Evolutionary conservation across 1,284 basidiomycete genomes (phyloP), one percentile per base, ranked within the genome.

Genomic region (Porodaedalea pini): DNA sequence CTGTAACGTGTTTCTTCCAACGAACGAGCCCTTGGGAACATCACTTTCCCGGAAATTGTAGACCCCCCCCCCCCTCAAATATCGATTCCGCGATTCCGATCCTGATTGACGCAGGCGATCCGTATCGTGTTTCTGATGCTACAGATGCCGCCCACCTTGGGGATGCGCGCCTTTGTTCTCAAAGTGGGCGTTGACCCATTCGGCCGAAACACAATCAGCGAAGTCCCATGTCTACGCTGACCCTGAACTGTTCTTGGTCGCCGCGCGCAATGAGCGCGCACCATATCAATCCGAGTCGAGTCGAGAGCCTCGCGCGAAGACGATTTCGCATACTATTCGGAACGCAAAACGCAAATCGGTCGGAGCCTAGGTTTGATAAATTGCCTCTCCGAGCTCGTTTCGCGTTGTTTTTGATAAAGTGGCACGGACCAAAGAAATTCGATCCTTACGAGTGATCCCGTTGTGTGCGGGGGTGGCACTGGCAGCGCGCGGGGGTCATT

Each of bases 361-460:
- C 21, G 6, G 21, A 2, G 43, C 2, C 23, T 45, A 15, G 19
- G n/a, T n/a, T 11, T 47, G 44, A 47, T 47, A 31, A 47, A 47
- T 47, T 25, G 17, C 6, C 23, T 27, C 31, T n/a, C 25, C 15
- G 25, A 29, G 3, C n/a, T 31, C 31, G 45, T 47, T 47, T 47
- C 45, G 45, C 45, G 13, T 31, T 47, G 4, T n/a, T n/a, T n/a
- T n/a, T 47, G 45, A 47, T 47, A 17, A 32, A 47, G 25, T 45
- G 25, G 27, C 25, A 31, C 23, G 1, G 7, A n/a, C n/a, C n/a
- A n/a, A n/a, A n/a, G n/a, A n/a, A n/a, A n/a, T n/a, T 15, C 45
- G 23, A 3, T 45, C 19, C 11, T 25, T 19, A 15, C 11, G 15
- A 47, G 25, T 7, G 13, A n/a, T 10, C 13, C 45, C 45, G 45